Conservation (phyloP, 768 basidiomycete genomes). For the Chalciporus chontae region DNA sequence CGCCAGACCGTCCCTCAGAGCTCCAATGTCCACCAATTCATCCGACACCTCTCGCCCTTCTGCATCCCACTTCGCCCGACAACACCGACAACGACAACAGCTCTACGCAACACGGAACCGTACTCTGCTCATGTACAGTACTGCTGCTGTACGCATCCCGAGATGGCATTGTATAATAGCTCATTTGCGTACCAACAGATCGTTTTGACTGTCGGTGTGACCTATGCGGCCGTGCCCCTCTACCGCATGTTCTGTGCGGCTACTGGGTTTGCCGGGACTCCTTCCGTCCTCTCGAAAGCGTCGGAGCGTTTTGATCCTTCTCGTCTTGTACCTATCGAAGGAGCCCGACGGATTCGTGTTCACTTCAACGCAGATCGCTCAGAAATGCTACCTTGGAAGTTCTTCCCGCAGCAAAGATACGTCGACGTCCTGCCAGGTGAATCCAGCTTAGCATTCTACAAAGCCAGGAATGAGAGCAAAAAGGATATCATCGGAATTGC, state of each 20-base stretch:
- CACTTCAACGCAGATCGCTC: conserved; percentile 93
- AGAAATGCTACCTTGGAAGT: conserved; percentile 89
- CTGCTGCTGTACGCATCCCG: conserved; percentile 63
- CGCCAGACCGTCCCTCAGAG: conserved; percentile 1
- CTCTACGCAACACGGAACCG: conserved; percentile 62
- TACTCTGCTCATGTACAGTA: conserved; percentile 77
- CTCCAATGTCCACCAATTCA: conserved; percentile 14
- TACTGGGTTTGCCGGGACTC: conserved; percentile 95
- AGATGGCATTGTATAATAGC: not conserved
- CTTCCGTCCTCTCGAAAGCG: conserved; percentile 67
- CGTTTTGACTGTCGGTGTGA: conserved; percentile 71
- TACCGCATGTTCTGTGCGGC: conserved; percentile 98
- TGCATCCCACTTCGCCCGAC: conserved; percentile 13
- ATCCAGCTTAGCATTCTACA: conserved; percentile 95
- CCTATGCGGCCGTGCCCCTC: conserved; percentile 96
- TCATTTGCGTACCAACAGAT: conserved; percentile 46
- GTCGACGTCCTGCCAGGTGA: conserved; percentile 93
- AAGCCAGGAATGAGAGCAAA: conserved; percentile 78
- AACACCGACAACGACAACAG: conserved; percentile 33
- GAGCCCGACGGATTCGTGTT: conserved; percentile 78
- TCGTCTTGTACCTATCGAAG: conserved; percentile 72
- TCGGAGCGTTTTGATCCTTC: conserved; percentile 76
- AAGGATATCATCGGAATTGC: conserved; percentile 97
- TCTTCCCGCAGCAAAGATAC: conserved; percentile 85
- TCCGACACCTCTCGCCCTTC: not conserved